Conservation (phyloP, 2,329 filamentous ascomycete genomes). For the Hypoxylon sp. region DNA sequence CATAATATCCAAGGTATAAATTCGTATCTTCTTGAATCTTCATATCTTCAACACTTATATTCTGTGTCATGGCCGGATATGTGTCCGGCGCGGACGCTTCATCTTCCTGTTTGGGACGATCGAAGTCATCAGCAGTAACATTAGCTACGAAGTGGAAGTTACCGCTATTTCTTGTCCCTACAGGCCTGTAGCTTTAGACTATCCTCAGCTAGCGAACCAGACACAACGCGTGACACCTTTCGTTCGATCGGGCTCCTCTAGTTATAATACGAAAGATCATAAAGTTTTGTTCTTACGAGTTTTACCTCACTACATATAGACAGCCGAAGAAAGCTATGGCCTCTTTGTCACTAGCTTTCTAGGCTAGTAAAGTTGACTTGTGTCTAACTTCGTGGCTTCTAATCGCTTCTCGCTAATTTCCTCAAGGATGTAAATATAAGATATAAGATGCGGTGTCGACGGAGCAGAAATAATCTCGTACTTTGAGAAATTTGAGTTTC, state of each 20-base stretch:
- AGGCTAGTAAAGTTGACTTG: neutral
- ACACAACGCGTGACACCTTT: neutral
- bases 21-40: no score
- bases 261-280: neutral
- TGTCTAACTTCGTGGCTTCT: neutral
- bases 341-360: neutral
- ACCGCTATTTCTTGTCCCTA: neutral
- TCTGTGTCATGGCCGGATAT: no score
- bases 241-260: neutral
- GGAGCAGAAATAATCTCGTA: neutral
- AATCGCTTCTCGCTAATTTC: neutral
- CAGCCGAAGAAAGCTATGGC: neutral
- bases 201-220: neutral
- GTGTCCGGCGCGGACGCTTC: no score
- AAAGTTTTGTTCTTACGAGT: neutral
- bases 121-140: neutral
- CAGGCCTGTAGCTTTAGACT: neutral
- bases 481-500: neutral
- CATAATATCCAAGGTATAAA: no score
- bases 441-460: neutral
- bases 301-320: neutral
- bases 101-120: no score
- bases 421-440: neutral
- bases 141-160: neutral
- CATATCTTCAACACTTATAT: no score